Percentiles rank a stretch among this genome's conserved stretches.
These are phyloP conservation scores for Leccinum variicolor DNA, from an alignment of 768 basidiomycete genomes.

Conservation along the genomic window DNA sequence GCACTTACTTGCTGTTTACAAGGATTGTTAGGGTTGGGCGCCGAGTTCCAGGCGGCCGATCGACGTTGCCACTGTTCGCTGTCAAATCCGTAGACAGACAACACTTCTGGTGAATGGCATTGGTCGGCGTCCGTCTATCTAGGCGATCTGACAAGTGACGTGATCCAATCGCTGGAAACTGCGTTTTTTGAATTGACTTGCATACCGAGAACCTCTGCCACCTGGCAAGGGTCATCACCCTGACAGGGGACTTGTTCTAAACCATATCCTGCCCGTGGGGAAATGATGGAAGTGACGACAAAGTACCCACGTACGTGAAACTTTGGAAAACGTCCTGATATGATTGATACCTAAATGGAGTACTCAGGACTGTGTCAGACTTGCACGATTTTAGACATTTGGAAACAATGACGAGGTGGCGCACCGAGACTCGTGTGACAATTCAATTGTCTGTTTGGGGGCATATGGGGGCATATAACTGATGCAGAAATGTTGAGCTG, in stretches of 20 bases:
- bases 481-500: background rate
- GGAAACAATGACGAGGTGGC: background rate
- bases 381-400: background rate
- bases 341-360: background rate
- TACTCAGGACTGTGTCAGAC: background rate
- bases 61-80: background rate
- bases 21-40: background rate
- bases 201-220: background rate
- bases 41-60: background rate
- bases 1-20: background rate
- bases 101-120: background rate
- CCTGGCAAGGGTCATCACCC: background rate
- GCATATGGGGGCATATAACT: background rate
- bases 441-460: background rate
- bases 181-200: background rate
- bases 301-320: background rate
- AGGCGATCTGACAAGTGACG: background rate
- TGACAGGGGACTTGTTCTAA: background rate
- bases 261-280: background rate
- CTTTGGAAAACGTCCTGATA: background rate
- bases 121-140: background rate
- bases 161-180: background rate
- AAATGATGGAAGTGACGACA: background rate
- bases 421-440: background rate
- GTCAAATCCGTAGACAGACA: background rate